Evolutionary conservation across 1,284 basidiomycete genomes (phyloP), one percentile per base, ranked within the genome.

Genomic region (Ceratorhiza oryzae-sativae): DNA sequence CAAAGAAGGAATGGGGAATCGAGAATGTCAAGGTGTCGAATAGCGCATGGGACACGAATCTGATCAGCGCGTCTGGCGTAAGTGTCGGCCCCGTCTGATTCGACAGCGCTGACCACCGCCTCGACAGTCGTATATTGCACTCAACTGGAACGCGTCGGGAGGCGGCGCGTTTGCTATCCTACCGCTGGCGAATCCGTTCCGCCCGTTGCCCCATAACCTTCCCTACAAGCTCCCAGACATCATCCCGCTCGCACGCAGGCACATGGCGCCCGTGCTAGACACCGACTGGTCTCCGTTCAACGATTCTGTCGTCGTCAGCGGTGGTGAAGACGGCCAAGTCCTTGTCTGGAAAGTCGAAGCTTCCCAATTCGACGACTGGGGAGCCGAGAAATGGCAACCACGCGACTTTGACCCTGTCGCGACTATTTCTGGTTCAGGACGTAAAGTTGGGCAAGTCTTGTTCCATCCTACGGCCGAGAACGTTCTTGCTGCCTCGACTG

Each of bases 251-350:
- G 95, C 94, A 27, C 90, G 97, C 72, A 92, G 90, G 36, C 86
- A 87, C 78, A 81, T 82, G 15, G 92, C 89, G 0, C 83, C 91
- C 41, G 93, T 95, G n/a, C 90, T 98, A 62, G 97, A 98, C 81
- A 98, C 97, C 0, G 93, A 94, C 77, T 99, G 95, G 93, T 95
- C 92, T 0, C 96, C 96, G 0, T 95, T 97, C 80, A 90, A 96
- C 79, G 96, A 98, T 81, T 84, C 87, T 18, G 85, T 97, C 77
- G 91, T 98, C 75, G 95, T 92, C 2, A 96, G 93, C 0, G 93
- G 87, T 15, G 94, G 91, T 71, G 97, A 98, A 80, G 97, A 99
- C 80, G 95, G 96, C 39, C 95, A 95, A 77, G 86, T 94, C 73
- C 89, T 94, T 80, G 85, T 99, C 77, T 97, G 94, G 90, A 92